Evolutionary conservation across 441 rosid genomes (phyloP).

Genomic region (Eruca vesicaria): DNA sequence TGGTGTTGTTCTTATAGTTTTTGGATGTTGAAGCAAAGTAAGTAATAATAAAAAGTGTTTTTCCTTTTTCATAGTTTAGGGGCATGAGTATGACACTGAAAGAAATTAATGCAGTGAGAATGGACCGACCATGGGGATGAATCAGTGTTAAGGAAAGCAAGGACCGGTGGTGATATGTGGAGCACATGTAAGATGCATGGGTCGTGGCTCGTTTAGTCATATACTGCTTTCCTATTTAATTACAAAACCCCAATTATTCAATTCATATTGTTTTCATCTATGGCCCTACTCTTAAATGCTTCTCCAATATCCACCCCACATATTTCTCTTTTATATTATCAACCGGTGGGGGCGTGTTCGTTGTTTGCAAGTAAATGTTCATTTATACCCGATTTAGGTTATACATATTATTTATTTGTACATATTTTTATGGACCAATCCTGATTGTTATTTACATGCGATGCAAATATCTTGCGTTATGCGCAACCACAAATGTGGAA

Average conservation of each 20-base stretch:
- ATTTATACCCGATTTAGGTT: background rate
- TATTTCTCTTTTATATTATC: background rate
- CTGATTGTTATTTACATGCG: background rate
- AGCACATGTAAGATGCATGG: slow-evolving; percentile 25
- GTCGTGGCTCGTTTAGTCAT: slow-evolving; percentile 24
- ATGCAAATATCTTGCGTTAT: background rate
- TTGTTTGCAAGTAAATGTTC: background rate
- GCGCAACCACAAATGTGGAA: background rate
- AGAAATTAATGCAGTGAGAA: slow-evolving; percentile 15
- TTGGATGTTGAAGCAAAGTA: background rate
- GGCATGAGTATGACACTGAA: background rate
- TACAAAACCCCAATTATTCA: slow-evolving; percentile 1
- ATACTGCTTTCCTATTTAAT: background rate
- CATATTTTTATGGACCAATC: background rate
- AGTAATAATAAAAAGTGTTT: background rate
- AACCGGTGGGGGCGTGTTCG: background rate
- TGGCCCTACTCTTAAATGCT: slow-evolving; percentile 24
- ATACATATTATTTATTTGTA: background rate
- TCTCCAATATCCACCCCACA: slow-evolving; percentile 6
- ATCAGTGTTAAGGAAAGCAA: slow-evolving; percentile 7
- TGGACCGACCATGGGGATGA: slow-evolving; percentile 22
- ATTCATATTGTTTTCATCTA: slow-evolving; percentile 12
- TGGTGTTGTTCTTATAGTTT: background rate
- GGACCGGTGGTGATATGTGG: slow-evolving; percentile 24
- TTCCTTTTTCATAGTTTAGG: background rate